Conservation (phyloP, 169 alveolate species). For the Haemoproteus tartakovskyi region DNA sequence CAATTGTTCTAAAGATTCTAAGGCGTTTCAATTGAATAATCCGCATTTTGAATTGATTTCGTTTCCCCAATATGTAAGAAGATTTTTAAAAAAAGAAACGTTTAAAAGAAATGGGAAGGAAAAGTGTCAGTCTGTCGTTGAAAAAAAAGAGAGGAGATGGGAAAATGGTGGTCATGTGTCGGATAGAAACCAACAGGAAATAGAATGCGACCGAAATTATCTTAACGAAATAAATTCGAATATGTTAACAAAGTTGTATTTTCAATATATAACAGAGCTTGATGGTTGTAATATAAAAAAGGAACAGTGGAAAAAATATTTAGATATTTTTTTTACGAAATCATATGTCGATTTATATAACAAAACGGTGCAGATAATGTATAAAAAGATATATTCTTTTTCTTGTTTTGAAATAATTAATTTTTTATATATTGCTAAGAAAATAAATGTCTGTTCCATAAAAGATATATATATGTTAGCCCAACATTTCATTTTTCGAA, state of each 20-base stretch:
- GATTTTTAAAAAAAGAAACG: constrained; percentile 1
- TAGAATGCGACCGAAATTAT: not conserved
- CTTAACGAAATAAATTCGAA: not conserved
- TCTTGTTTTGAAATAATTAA: constrained; percentile 48
- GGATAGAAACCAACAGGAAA: too few species aligned
- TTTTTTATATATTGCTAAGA: constrained; percentile 17
- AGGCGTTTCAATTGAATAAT: constrained; percentile 15
- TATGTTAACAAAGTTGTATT: constrained; percentile 12
- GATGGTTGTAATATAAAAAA: constrained; percentile 33
- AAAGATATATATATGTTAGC: constrained; percentile 24
- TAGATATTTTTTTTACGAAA: constrained; percentile 3
- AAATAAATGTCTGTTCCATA: constrained; percentile 10
- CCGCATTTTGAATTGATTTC: constrained; percentile 27
- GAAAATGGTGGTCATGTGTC: too few species aligned
- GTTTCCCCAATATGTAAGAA: constrained; percentile 16
- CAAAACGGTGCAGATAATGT: constrained; percentile 8
- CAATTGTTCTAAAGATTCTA: constrained; percentile 7
- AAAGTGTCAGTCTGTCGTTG: too few species aligned
- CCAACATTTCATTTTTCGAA: constrained; percentile 10
- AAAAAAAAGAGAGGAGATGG: too few species aligned
- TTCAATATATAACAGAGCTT: constrained; percentile 13
- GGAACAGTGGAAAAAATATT: constrained; percentile 22
- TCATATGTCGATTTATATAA: constrained; percentile 11
- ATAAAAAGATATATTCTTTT: constrained; percentile 37
- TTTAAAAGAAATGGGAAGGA: not conserved